Conservation (phyloP, 257 asterid genomes). For the Datura wrightii region DNA sequence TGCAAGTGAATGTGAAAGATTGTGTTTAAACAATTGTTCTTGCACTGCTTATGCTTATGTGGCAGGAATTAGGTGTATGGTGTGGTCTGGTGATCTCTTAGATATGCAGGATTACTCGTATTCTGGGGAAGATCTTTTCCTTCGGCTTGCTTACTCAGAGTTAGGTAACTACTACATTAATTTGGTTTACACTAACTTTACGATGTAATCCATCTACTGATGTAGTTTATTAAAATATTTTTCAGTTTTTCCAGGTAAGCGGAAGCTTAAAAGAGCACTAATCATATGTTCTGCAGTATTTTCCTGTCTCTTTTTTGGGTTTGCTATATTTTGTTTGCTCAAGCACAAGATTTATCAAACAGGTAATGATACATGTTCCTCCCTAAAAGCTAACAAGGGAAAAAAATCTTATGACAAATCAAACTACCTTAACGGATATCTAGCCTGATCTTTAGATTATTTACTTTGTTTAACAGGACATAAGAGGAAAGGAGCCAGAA, state of each 20-base stretch:
- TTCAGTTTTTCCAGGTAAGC: conserved; percentile 31
- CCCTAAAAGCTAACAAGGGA: background rate
- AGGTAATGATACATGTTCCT: conserved; percentile 28
- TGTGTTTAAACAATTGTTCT: conserved; percentile 47
- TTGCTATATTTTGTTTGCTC: conserved; percentile 24
- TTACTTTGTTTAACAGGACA: conserved; percentile 3
- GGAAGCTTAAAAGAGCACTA: background rate
- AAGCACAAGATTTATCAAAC: background rate
- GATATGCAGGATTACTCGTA: conserved; percentile 40
- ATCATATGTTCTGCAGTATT: conserved; percentile 29
- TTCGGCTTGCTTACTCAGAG: conserved; percentile 39
- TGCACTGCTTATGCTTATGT: conserved; percentile 47
- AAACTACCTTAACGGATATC: background rate
- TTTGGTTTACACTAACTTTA: background rate
- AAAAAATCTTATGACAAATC: background rate
- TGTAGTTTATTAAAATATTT: background rate
- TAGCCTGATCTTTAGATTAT: background rate
- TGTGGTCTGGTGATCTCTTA: conserved; percentile 38
- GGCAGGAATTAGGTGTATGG: conserved; percentile 43
- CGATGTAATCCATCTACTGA: background rate
- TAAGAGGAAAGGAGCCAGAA: conserved; percentile 13
- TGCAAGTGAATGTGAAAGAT: conserved; percentile 27
- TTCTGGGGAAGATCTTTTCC: conserved; percentile 37
- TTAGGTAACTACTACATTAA: conserved; percentile 15
- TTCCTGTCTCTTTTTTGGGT: conserved; percentile 14